These are phyloP conservation scores for Cryptococcus sp. DNA, from an alignment of 1,284 basidiomycete species.

Conservation along the genomic window DNA sequence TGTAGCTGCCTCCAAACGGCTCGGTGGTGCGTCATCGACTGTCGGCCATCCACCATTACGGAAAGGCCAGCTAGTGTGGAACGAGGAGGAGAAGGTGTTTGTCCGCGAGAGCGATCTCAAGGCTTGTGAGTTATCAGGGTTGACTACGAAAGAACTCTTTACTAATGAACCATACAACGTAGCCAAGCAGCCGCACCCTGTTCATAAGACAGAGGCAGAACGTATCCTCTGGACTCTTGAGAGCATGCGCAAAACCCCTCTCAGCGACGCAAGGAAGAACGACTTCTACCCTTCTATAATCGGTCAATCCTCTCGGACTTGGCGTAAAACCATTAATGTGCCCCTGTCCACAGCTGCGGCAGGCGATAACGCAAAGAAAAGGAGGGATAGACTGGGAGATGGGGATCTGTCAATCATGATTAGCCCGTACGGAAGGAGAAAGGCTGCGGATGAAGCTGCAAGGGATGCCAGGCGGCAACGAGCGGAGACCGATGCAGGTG, in stretches of 20 bases:
- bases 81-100: conserved; percentile 45
- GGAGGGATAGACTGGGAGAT: conserved; percentile 32
- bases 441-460: conserved; percentile 33
- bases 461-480: conserved; percentile 27
- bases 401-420: conserved; percentile 45
- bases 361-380: conserved; percentile 30
- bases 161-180: not conserved
- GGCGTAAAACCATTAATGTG: conserved; percentile 47
- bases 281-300: conserved; percentile 25
- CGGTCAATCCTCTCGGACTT: conserved; percentile 42
- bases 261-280: conserved; percentile 28
- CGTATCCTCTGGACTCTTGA: conserved; percentile 50
- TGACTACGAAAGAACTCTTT: not conserved
- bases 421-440: conserved; percentile 49
- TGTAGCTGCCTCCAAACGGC: conserved; percentile 22
- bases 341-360: conserved; percentile 46
- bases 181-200: conserved; percentile 28
- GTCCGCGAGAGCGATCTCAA: conserved; percentile 38
- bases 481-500: conserved; percentile 18
- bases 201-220: conserved; percentile 48
- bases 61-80: conserved; percentile 49
- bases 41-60: conserved; percentile 30
- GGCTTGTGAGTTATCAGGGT: conserved; percentile 22
- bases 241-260: conserved; percentile 42
- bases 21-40: conserved; percentile 22